Evolutionary conservation across 2,329 filamentous ascomycete species (phyloP), one percentile per base, ranked within the genome.

Genomic region (Diaporthe sp.): DNA sequence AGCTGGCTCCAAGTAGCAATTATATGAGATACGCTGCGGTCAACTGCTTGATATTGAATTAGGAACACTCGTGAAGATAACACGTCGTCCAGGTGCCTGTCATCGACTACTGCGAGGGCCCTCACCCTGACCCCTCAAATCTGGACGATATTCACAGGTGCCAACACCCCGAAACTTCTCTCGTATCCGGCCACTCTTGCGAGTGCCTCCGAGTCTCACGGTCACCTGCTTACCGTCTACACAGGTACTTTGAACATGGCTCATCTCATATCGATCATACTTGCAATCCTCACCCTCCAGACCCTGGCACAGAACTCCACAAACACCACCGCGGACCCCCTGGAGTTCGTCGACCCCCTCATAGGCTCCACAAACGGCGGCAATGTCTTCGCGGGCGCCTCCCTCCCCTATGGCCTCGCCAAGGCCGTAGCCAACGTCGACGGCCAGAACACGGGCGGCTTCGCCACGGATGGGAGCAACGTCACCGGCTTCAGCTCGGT

Each of bases 381-480:
- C 53, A 89, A 91, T 80, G 89, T 90, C 35, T 91, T 91, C 74
- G 85, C 88, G 3, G 89, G 89, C 17, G 88, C 88, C 19, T 88
- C 87, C 3, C 78, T 88, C 53, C 89, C 88, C 3, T 90, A 88
- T 77, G 88, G 87, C 50, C 86, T 91, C 80, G 88, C 87, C 47
- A 91, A 90, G 78, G 86, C 88, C 2, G 87, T 88, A 4, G 87
- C 88, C 39, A 88, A 91, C 77, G 87, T 88, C 2, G 79, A 86
- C 59, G 83, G 83, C 4, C 81, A 85, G 75, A 86, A 86, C 70
- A 85, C 84, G 7, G 85, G 84, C 8, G 85, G 85, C 17, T 87
- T 86, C 75, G 79, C 85, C 15, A 86, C 84, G 4, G 88, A 89
- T 76, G 85, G 85, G 1, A 83, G 82, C 47, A 83, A 83, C 32